phyloP scores from a whole-genome alignment of 805 yeast species.

The Ogataea glucozyma region DNA sequence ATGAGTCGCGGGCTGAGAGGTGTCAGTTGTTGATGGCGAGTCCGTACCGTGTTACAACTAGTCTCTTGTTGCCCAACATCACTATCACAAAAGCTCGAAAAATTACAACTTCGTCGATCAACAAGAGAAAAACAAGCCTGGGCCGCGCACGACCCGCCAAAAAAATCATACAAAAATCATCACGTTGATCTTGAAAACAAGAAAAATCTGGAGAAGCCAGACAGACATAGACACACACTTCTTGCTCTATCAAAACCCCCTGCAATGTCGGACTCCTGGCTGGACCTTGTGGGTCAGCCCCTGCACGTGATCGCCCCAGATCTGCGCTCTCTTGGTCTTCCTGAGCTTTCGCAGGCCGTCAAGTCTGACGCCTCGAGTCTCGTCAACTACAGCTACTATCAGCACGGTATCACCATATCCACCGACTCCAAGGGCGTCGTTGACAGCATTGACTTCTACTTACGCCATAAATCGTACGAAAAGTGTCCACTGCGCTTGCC shows the following conservation, averaged over 20 bases:
- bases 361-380: background rate
- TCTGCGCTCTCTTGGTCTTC: background rate
- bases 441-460: constrained; percentile 40
- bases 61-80: no score
- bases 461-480: constrained; percentile 23
- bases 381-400: constrained; percentile 24
- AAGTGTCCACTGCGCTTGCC: constrained; percentile 21
- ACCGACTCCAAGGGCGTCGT: constrained; percentile 13
- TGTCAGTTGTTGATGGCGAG: no score
- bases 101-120: background rate
- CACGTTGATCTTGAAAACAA: no score
- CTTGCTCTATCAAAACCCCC: background rate
- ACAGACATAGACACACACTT: no score
- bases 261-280: constrained; percentile 11
- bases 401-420: constrained; percentile 27
- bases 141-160: constrained; percentile 1
- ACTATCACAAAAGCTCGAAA: no score
- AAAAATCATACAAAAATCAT: no score
- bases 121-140: background rate
- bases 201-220: no score
- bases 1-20: background rate
- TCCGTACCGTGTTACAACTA: no score
- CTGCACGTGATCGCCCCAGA: background rate
- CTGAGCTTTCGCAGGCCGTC: background rate
- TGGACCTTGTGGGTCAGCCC: constrained; percentile 1